A percentile compares a stretch with the other conserved stretches of the same genome.
These are phyloP conservation scores for Drechmeria coniospora DNA, from an alignment of 2,329 filamentous ascomycete species.

Conservation along the genomic window DNA sequence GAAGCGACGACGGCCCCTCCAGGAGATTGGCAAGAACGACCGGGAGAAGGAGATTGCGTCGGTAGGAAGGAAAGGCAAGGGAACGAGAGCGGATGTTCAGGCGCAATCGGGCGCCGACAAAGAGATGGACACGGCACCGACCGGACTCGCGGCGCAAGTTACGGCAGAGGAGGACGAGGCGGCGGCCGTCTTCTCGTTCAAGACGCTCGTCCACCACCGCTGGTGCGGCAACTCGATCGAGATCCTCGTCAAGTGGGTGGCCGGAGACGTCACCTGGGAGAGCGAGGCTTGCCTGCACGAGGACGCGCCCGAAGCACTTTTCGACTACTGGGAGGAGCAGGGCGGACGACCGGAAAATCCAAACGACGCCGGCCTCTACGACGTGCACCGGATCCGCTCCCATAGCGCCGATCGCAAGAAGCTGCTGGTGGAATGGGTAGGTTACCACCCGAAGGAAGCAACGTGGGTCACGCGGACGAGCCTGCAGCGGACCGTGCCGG, in stretches of 20 bases:
- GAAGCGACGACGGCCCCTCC: too few relatives aligned
- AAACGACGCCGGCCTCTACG: slow-evolving; percentile 13
- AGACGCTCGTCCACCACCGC: slow-evolving; percentile 12
- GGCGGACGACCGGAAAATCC: slow-evolving; percentile 18
- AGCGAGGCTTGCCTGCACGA: slow-evolving; percentile 17
- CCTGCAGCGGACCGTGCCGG: slow-evolving; percentile 13
- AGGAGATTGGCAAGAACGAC: too few relatives aligned
- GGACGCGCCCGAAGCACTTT: slow-evolving; percentile 15
- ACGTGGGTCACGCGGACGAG: slow-evolving; percentile 14
- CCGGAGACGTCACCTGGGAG: slow-evolving; percentile 17
- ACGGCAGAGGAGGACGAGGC: slow-evolving; percentile 1
- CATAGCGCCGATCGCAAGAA: slow-evolving; percentile 13
- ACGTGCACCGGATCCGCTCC: slow-evolving; percentile 17
- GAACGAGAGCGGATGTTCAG: too few relatives aligned
- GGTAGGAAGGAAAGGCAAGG: too few relatives aligned
- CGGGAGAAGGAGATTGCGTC: too few relatives aligned
- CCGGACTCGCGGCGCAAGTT: too few relatives aligned
- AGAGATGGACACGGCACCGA: too few relatives aligned
- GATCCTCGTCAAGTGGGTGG: slow-evolving; percentile 16
- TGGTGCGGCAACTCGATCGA: slow-evolving; percentile 15
- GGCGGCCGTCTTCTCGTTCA: slow-evolving; percentile 7
- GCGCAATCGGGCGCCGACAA: too few relatives aligned
- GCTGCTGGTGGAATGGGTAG: slow-evolving; percentile 21
- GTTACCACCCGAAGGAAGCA: slow-evolving; percentile 13
- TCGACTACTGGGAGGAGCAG: slow-evolving; percentile 16